Conservation (phyloP, 2,329 filamentous ascomycete genomes). For the Fusarium sp. region DNA sequence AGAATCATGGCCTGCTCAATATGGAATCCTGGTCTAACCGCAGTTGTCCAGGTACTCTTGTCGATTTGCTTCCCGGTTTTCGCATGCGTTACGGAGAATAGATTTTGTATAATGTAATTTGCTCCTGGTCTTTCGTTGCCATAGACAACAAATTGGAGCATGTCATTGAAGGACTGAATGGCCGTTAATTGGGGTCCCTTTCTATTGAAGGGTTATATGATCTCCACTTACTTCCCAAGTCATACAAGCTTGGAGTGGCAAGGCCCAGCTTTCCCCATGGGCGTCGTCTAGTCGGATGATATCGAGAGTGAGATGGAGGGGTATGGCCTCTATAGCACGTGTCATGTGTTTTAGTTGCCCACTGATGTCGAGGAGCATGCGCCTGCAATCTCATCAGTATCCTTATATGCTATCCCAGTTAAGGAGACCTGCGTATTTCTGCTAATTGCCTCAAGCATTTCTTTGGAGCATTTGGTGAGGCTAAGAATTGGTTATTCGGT, state of each 20-base stretch:
- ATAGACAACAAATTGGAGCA: too few species aligned
- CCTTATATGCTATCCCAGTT: fast-evolving
- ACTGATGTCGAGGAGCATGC: not conserved
- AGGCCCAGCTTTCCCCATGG: not conserved
- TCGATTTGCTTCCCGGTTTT: not conserved
- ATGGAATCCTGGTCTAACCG: not conserved
- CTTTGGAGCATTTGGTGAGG: not conserved
- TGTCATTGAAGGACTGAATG: not conserved
- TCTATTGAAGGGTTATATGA: too few species aligned
- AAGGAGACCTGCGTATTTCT: not conserved
- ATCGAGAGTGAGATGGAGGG: not conserved
- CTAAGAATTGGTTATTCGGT: not conserved
- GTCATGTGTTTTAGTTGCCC: not conserved
- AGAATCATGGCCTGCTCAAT: not conserved
- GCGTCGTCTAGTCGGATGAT: not conserved
- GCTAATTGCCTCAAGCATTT: not conserved
- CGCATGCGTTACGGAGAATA: too few species aligned
- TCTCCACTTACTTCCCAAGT: not conserved
- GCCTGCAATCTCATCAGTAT: not conserved
- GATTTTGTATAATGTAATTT: too few species aligned
- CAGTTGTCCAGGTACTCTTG: fast-evolving
- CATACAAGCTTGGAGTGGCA: not conserved
- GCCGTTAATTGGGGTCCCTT: not conserved
- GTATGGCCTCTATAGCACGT: not conserved
- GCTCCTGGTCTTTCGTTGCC: too few species aligned